A percentile compares a stretch with the other conserved stretches of the same genome.
Evolutionary conservation across 768 basidiomycete genomes (phyloP).

Genomic region (Calocera viscosa): DNA sequence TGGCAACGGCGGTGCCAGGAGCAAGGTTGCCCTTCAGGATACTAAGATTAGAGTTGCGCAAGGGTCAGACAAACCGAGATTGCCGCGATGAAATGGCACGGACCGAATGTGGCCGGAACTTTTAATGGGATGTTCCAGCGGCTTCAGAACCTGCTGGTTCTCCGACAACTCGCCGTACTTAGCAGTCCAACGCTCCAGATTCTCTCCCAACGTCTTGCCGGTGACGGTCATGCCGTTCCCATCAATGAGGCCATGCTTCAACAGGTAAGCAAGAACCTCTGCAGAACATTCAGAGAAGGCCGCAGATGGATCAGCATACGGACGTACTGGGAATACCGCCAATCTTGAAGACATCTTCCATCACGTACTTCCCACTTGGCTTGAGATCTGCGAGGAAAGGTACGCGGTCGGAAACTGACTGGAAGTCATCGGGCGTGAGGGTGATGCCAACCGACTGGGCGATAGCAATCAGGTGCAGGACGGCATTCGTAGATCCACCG

Average conservation of each 20-base stretch:
- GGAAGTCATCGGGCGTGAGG: conserved; percentile 85
- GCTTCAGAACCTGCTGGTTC: conserved; percentile 75
- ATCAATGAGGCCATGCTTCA: conserved; percentile 79
- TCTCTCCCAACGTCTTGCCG: conserved; percentile 79
- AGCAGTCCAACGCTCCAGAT: conserved; percentile 78
- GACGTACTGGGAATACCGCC: conserved; percentile 88
- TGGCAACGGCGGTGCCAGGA: conserved; percentile 89
- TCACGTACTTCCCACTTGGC: conserved; percentile 95
- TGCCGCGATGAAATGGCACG: conserved; percentile 14
- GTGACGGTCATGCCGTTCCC: conserved; percentile 87
- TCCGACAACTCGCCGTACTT: conserved; percentile 63
- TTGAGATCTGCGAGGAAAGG: conserved; percentile 96
- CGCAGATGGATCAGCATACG: background rate
- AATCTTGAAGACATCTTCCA: conserved; percentile 92
- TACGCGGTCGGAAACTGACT: conserved; percentile 76
- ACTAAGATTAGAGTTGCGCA: conserved; percentile 32
- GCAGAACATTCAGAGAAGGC: conserved; percentile 12
- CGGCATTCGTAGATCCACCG: conserved; percentile 96
- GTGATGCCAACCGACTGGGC: conserved; percentile 90
- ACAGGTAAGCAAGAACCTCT: conserved; percentile 77
- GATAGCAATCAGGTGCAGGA: conserved; percentile 91
- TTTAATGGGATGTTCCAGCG: conserved; percentile 80
- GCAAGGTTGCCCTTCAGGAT: conserved; percentile 87
- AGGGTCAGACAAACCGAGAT: conserved; percentile 14
- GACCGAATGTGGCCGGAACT: conserved; percentile 79